Percentiles rank a stretch among this genome's conserved stretches.
phyloP scores from a whole-genome alignment of 78 protist genomes.

The Dictyostelium capitatum region DNA sequence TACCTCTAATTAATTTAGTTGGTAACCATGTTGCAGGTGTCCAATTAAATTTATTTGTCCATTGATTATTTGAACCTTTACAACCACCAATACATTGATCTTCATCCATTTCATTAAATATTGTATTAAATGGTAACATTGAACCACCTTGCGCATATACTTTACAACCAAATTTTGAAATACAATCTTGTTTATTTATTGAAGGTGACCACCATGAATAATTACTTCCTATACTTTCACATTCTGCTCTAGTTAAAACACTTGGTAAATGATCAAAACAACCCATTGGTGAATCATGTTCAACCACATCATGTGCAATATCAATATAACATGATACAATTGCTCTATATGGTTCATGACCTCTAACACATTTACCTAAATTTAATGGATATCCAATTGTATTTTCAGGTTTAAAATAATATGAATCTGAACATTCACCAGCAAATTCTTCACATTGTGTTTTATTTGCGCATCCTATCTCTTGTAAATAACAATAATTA shows the following conservation, averaged over 20 bases:
- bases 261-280: neutral
- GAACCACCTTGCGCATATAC: neutral
- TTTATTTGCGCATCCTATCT: neutral
- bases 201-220: slow-evolving; percentile 28
- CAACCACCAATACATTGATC: neutral
- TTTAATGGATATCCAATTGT: neutral
- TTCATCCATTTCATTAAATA: slow-evolving; percentile 4
- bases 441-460: slow-evolving; percentile 4
- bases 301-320: neutral
- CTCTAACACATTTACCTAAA: slow-evolving; percentile 3
- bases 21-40: slow-evolving; percentile 7
- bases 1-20: too few relatives aligned
- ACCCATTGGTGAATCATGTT: slow-evolving; percentile 18
- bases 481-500: neutral
- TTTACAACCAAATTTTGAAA: neutral
- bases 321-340: neutral
- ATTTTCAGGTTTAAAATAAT: neutral
- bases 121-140: neutral
- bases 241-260: neutral
- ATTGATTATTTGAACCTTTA: neutral
- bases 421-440: slow-evolving; percentile 17
- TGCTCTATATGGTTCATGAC: neutral
- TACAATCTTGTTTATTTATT: neutral
- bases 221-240: neutral
- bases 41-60: slow-evolving; percentile 32